Evolutionary conservation across 495 filamentous ascomycete species (phyloP), one percentile per base, ranked within the genome.

Genomic region (Filosporella fistucella): DNA sequence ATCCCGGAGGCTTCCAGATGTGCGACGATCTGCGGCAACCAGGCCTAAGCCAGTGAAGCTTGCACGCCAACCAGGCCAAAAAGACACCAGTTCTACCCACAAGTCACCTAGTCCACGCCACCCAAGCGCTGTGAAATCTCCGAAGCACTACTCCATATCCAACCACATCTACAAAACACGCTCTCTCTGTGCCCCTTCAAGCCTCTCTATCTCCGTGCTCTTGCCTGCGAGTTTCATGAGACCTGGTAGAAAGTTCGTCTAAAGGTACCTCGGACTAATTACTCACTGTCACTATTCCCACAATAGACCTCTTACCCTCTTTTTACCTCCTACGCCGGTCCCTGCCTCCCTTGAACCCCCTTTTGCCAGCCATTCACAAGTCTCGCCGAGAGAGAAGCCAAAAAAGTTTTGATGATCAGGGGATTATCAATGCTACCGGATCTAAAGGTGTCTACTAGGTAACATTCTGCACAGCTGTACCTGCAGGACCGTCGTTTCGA

Each of bases 401-500:
- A n/a, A n/a, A 30, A 6, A 22, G 28, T 26, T 50, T 50, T 50
- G 40, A 45, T 38, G 30, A 50, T 21, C 21, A 45, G 41, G 48
- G 40, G 48, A 33, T 20, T 20, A 16, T 51, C 29, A 44, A 51
- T 51, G 48, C 48, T 51, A 5, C 23, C 12, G 5, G 17, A 11
- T 14, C n/a, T n/a, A n/a, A n/a, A n/a, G n/a, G 25, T 17, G 37
- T 34, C 28, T 13, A 18, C 34, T 17, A 39, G 23, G 40, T 21
- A 48, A 22, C 22, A 40, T 24, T 3, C 23, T 6, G 14, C 22
- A 21, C 25, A 2, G 5, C 23, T 17, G 4, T 38, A 5, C n/a
- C 4, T 7, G 3, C 16, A 21, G 16, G 10, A 40, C 29, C 45
- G 22, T 43, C 35, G 54, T 53, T 57, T 57, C 42, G 49, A 52